These are phyloP conservation scores for Furculomyces boomerangus DNA, from an alignment of 371 early-diverging fungal genomes.

Conservation along the genomic window DNA sequence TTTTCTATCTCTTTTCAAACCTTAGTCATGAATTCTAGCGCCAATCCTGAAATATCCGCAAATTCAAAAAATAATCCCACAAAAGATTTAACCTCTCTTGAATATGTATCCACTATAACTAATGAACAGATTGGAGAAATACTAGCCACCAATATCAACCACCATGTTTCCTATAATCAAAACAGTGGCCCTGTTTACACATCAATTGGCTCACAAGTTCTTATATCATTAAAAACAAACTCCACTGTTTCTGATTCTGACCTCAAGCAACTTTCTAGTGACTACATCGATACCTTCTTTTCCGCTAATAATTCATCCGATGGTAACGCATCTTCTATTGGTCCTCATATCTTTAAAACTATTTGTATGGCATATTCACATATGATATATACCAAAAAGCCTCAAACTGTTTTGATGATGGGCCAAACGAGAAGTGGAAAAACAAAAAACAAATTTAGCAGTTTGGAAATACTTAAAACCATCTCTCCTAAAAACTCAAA, in stretches of 20 bases:
- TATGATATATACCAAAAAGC: neutral
- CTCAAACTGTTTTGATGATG: conserved; percentile 22
- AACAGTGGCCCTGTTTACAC: neutral
- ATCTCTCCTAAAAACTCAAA: neutral
- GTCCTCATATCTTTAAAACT: conserved; percentile 24
- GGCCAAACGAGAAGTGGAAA: conserved; percentile 87
- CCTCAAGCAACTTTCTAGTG: neutral
- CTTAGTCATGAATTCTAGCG: too few species aligned
- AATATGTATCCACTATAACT: too few species aligned
- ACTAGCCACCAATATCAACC: too few species aligned
- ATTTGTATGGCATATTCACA: conserved; percentile 17
- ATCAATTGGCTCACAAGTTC: neutral
- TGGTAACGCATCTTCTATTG: neutral
- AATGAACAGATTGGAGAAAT: too few species aligned
- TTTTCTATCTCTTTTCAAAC: too few species aligned
- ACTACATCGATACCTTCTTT: neutral
- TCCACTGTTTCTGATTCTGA: neutral
- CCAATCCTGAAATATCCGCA: too few species aligned
- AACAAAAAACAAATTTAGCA: conserved; percentile 31
- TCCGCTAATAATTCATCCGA: neutral
- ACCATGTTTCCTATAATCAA: too few species aligned
- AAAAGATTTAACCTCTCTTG: too few species aligned
- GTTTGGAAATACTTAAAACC: neutral
- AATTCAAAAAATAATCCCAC: too few species aligned
- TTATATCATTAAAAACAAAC: neutral